These are phyloP conservation scores for Dysphania ambrosioides DNA, from an alignment of 148 eudicot species.

Conservation along the genomic window DNA sequence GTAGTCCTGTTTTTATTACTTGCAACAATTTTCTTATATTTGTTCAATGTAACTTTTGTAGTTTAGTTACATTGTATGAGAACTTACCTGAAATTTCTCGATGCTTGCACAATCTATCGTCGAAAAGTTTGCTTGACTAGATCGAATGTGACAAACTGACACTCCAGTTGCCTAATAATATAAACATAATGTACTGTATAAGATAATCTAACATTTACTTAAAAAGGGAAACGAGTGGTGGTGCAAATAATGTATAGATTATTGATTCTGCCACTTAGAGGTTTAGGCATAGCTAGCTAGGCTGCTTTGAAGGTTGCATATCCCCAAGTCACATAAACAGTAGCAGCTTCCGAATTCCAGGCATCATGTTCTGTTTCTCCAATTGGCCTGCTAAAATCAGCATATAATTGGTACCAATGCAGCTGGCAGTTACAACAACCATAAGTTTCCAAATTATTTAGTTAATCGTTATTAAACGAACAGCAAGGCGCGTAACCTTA, in stretches of 20 bases:
- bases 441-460: slow-evolving; percentile 1
- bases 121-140: background rate
- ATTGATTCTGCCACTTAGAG: too few species aligned
- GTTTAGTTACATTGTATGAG: too few species aligned
- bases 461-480: background rate
- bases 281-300: background rate
- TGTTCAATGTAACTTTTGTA: background rate
- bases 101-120: background rate
- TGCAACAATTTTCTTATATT: background rate
- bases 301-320: slow-evolving; percentile 4
- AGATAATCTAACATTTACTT: background rate
- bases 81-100: background rate
- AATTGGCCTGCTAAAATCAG: slow-evolving; percentile 19
- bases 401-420: slow-evolving; percentile 23
- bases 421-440: slow-evolving; percentile 10
- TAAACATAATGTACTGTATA: too few species aligned
- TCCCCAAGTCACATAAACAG: background rate
- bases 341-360: background rate
- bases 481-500: background rate
- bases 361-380: slow-evolving; percentile 9
- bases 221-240: background rate
- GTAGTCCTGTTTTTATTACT: background rate
- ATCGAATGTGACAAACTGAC: background rate
- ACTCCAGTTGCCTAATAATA: background rate
- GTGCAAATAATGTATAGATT: background rate